Base-by-base conservation (phyloP, 371 early-diverging fungal species). In the Mucor saturninus region DNA sequence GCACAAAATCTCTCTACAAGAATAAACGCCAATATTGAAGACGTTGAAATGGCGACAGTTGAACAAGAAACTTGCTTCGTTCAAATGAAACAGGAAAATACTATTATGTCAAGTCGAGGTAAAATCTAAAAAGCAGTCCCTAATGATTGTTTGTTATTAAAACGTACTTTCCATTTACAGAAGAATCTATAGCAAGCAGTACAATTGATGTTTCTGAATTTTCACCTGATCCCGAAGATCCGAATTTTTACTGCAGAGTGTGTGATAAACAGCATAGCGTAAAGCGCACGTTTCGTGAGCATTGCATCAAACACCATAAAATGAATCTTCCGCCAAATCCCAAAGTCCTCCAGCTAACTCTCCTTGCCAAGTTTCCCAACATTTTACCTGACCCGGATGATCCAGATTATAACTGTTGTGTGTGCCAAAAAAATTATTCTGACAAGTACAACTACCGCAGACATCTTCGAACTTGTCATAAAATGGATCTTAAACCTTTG, bases 381-480 rank as follows among this genome's bases (percentile, higher is more conserved):
- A 15, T 35, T n/a, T 5, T 35, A 4, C 54, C 54, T 29, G 54
- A 54, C 10, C 39, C 39, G 0, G 13, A 28, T 7, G 26, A 54
- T 13, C 29, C 40, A 11, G 28, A 54, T 10, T 54, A 13, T 38
- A 38, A 54, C 14, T 54, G 54, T 39, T 8, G 11, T 54, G 29
- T 54, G 8, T 54, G 54, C 54, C 37, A 54, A 26, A 54, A 28
- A 38, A 38, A 26, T 1, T 38, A 26, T 26, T 38, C 37, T 11
- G 37, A 26, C 13, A 32, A 11, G 31, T 26, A 45, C 2, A 46
- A 35, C 42, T 56, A 46, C 8, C 57, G 46, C 21, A 14, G 21
- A 35, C 57, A 56, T 32, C 40, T 29, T n/a, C 13, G 32, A 31
- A 56, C 14, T 4, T 39, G 39, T 14, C 56, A 56, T 29, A 11